Evolutionary conservation across 2,329 filamentous ascomycete species (phyloP).

Genomic region (Sarocladium oryzae): DNA sequence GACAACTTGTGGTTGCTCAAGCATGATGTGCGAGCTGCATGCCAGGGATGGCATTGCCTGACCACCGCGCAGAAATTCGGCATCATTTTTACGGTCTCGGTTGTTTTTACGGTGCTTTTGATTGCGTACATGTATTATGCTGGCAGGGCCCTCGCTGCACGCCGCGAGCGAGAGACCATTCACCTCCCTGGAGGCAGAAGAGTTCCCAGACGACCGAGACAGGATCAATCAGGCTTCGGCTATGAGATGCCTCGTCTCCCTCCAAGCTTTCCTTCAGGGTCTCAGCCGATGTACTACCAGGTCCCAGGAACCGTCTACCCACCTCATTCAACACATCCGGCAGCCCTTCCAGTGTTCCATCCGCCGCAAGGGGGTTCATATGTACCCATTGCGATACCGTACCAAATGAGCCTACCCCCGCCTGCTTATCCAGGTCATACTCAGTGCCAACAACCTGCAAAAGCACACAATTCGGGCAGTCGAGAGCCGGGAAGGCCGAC

Average conservation of each 20-base stretch:
- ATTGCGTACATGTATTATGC: constrained; percentile 29
- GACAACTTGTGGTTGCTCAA: neutral
- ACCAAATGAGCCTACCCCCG: neutral
- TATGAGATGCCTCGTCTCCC: neutral
- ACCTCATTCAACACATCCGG: neutral
- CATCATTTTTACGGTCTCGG: constrained; percentile 29
- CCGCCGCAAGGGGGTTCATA: neutral
- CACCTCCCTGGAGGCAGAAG: constrained; percentile 13
- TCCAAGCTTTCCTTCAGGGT: neutral
- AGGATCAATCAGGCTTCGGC: neutral
- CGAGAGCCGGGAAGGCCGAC: neutral
- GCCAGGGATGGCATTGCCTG: constrained; percentile 34
- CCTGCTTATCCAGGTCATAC: neutral
- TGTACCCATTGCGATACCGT: neutral
- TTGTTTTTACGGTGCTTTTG: constrained; percentile 21
- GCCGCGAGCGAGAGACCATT: constrained; percentile 7
- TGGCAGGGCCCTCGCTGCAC: constrained; percentile 16
- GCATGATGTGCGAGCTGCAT: constrained; percentile 12
- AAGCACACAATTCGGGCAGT: neutral
- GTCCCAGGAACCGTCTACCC: neutral
- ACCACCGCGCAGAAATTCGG: constrained; percentile 29
- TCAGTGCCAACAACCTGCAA: neutral
- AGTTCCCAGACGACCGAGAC: constrained; percentile 7
- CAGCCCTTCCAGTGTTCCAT: neutral
- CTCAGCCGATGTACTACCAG: neutral